Conservation (phyloP, 1,284 basidiomycete genomes). For the Moesziomyces sp. region DNA sequence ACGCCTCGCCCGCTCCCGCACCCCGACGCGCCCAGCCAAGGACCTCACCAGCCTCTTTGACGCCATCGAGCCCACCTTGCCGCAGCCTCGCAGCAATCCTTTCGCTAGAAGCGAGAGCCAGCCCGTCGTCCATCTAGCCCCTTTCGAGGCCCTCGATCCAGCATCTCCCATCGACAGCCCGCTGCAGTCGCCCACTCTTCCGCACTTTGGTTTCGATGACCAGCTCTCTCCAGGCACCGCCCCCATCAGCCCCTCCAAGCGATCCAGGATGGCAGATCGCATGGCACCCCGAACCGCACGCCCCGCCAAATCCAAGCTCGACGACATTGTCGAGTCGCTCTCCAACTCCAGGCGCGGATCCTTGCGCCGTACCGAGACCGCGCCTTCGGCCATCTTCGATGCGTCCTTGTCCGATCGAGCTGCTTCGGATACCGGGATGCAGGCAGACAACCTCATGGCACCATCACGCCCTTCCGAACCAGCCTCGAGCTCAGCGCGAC, state of each 20-base stretch:
- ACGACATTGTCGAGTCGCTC: slow-evolving; percentile 16
- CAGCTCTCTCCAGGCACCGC: slow-evolving; percentile 12
- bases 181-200: slow-evolving; percentile 19
- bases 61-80: slow-evolving; percentile 28
- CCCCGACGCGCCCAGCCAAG: slow-evolving; percentile 37
- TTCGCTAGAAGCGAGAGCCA: slow-evolving; percentile 43
- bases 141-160: neutral
- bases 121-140: slow-evolving; percentile 12
- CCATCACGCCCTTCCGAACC: slow-evolving; percentile 15
- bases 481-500: slow-evolving; percentile 6
- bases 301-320: slow-evolving; percentile 16
- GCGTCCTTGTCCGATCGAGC: neutral
- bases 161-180: slow-evolving; percentile 9
- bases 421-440: neutral
- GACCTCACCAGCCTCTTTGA: slow-evolving; percentile 43
- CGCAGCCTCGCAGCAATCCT: slow-evolving; percentile 16
- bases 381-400: slow-evolving; percentile 19
- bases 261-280: slow-evolving; percentile 36
- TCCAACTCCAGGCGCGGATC: slow-evolving; percentile 18
- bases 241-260: slow-evolving; percentile 33
- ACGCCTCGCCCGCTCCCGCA: slow-evolving; percentile 24
- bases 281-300: slow-evolving; percentile 35
- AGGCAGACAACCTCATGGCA: neutral
- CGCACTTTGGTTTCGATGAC: slow-evolving; percentile 2
- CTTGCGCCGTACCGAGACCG: slow-evolving; percentile 34